Evolutionary conservation across 768 basidiomycete species (phyloP).

Genomic region (Macrolepiota fuliginosa): DNA sequence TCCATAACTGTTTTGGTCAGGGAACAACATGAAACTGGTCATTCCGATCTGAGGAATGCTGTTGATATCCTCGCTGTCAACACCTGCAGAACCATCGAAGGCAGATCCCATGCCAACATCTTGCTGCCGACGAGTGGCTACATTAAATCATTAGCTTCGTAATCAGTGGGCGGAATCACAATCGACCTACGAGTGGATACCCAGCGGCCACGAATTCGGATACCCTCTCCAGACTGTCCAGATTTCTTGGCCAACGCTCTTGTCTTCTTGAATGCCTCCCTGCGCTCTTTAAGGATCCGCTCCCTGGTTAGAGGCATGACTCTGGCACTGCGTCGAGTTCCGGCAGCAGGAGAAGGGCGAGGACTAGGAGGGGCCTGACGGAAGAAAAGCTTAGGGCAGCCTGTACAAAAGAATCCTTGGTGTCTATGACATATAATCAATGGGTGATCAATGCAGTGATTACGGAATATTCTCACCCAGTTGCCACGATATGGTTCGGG

Average conservation of each 20-base stretch:
- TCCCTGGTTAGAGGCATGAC: constrained; percentile 43
- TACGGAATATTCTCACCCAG: constrained; percentile 43
- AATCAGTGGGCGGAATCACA: neutral
- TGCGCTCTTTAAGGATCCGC: constrained; percentile 46
- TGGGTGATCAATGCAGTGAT: neutral
- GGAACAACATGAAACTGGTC: constrained; percentile 62
- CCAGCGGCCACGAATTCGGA: constrained; percentile 62
- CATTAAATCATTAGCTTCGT: constrained; percentile 10
- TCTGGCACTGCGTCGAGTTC: constrained; percentile 30
- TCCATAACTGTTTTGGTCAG: constrained; percentile 61
- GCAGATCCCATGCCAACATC: constrained; percentile 42
- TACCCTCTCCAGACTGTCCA: constrained; percentile 31
- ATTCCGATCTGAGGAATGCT: constrained; percentile 58
- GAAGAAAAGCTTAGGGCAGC: constrained; percentile 57
- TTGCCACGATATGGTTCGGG: constrained; percentile 61
- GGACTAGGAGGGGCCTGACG: constrained; percentile 33
- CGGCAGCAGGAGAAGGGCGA: constrained; percentile 38
- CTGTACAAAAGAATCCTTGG: constrained; percentile 57
- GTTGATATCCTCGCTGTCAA: constrained; percentile 65
- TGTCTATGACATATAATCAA: constrained; percentile 25
- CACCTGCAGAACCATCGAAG: constrained; percentile 63
- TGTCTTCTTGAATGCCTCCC: constrained; percentile 44
- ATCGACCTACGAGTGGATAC: constrained; percentile 43
- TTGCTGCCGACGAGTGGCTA: constrained; percentile 49
- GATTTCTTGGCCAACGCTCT: constrained; percentile 17